These are phyloP conservation scores for Pleurotus platypus DNA, from an alignment of 768 basidiomycete species.

Conservation along the genomic window DNA sequence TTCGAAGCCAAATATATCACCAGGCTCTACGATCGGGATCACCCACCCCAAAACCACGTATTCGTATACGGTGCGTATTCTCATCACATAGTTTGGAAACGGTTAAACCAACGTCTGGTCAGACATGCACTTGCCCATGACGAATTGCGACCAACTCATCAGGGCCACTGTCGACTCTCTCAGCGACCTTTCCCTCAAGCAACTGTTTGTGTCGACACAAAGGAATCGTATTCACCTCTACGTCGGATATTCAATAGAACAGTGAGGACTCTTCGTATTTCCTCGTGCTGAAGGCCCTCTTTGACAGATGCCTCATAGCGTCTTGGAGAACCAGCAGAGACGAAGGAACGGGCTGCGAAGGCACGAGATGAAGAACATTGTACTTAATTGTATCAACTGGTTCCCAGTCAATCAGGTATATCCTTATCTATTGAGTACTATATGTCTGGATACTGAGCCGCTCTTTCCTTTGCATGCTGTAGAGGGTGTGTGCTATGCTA, in stretches of 20 bases:
- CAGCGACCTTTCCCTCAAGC: background rate
- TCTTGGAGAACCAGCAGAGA: background rate
- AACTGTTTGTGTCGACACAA: background rate
- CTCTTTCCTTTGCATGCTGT: background rate
- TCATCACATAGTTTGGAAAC: background rate
- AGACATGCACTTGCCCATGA: background rate
- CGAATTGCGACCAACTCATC: background rate
- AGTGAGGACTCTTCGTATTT: background rate
- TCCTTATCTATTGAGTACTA: background rate
- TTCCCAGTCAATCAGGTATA: background rate
- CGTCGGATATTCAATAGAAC: background rate
- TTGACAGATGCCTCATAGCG: background rate
- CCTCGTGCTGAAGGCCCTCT: background rate
- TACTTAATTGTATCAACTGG: constrained; percentile 3
- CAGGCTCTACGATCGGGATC: constrained; percentile 11
- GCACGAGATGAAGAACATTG: constrained; percentile 5
- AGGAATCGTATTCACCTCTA: background rate
- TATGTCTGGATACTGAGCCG: background rate
- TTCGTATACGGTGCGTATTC: constrained; percentile 12
- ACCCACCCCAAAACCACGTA: constrained; percentile 15
- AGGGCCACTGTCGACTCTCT: background rate
- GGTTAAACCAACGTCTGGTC: background rate
- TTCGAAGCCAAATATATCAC: constrained; percentile 15
- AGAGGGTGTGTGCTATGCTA: background rate
- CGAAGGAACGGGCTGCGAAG: background rate